Base-by-base conservation (phyloP, 2,329 filamentous ascomycete genomes). In the Paecilomyces variotii region DNA sequence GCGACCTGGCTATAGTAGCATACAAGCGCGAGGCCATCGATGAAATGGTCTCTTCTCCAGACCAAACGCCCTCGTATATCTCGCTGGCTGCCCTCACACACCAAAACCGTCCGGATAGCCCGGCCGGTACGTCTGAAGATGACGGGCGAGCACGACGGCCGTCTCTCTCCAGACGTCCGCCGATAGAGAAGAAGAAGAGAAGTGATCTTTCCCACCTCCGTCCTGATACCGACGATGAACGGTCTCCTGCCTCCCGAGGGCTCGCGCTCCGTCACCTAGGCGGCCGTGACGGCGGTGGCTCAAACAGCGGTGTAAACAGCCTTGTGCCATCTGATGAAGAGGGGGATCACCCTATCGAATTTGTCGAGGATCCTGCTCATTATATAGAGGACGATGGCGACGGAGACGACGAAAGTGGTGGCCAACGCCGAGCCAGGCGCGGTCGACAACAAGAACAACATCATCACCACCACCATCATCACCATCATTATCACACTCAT, bases 241-340 rank as follows among this genome's bases (percentile, higher is more conserved):
- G 50, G 25, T 69, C 9, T 60, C 67, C 25, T 69, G 72, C 30
- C 62, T 62, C 9, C 67, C 67, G 14, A 59, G 62, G 67, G 49
- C 63, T 72, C 25, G 70, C 69, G 24, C 67, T 75, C 26, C 64
- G 73, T 30, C 68, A 71, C 57, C 67, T 75, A 2, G 70, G 69
- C 28, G 78, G 77, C 55, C 74, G 78, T 51, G 78, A 80, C 58
- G 76, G 75, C 35, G 78, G 77, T 28, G 77, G 78, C 25, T 78
- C 77, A 9, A 65, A 72, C 51, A 79, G 77, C 59, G 78, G 78
- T 34, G 72, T 72, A 6, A 74, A 74, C 56, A 78, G 75, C 59
- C 69, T 70, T 45, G 69, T 65, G 3, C 63, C 68, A 28, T 73
- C 70, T 5, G 70, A 72, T 56, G 68, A 72, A 50, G 72, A 75